A percentile compares a stretch with the other conserved stretches of the same genome.
These are phyloP conservation scores for Prunus campanulata DNA, from an alignment of 306 rosid species.

Conservation along the genomic window DNA sequence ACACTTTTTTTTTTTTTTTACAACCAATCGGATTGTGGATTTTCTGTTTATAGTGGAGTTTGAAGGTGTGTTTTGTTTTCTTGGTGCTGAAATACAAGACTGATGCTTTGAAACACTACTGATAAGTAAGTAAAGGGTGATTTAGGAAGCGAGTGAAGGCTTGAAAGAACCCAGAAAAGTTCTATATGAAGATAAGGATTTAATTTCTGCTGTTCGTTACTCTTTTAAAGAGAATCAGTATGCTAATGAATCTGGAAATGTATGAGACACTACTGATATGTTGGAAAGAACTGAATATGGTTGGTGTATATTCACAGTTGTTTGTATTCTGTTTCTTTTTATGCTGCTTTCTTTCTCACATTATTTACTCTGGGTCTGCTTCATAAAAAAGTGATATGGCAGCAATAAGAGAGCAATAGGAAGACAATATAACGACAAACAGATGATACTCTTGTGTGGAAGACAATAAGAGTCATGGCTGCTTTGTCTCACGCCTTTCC, in stretches of 20 bases:
- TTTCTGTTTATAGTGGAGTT: slow-evolving; percentile 15
- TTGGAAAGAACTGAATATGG: slow-evolving; percentile 50
- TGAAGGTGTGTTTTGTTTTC: slow-evolving; percentile 31
- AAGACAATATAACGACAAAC: no score
- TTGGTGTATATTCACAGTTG: slow-evolving; percentile 26
- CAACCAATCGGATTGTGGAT: background rate
- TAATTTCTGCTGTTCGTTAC: slow-evolving; percentile 21
- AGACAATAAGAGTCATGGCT: slow-evolving; percentile 40
- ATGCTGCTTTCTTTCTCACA: slow-evolving; percentile 16
- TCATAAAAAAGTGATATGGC: background rate
- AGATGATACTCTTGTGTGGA: no score
- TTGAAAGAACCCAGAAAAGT: slow-evolving; percentile 73
- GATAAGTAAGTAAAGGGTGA: slow-evolving; percentile 49
- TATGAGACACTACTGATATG: slow-evolving; percentile 25
- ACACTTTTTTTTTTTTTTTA: no score
- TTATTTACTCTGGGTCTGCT: slow-evolving; percentile 18
- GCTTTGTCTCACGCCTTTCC: slow-evolving; percentile 51
- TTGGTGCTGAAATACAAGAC: slow-evolving; percentile 69
- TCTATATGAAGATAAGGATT: slow-evolving; percentile 63
- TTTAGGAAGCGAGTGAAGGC: slow-evolving; percentile 60
- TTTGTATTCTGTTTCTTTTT: slow-evolving; percentile 3
- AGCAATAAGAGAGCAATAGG: no score
- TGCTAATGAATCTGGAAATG: slow-evolving; percentile 35
- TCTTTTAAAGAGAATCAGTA: slow-evolving; percentile 24
- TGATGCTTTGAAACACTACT: slow-evolving; percentile 50